Percentiles rank a stretch among this genome's conserved stretches.
These are phyloP conservation scores for Zasmidium cellare DNA, from an alignment of 2,329 filamentous ascomycete genomes.

Conservation along the genomic window DNA sequence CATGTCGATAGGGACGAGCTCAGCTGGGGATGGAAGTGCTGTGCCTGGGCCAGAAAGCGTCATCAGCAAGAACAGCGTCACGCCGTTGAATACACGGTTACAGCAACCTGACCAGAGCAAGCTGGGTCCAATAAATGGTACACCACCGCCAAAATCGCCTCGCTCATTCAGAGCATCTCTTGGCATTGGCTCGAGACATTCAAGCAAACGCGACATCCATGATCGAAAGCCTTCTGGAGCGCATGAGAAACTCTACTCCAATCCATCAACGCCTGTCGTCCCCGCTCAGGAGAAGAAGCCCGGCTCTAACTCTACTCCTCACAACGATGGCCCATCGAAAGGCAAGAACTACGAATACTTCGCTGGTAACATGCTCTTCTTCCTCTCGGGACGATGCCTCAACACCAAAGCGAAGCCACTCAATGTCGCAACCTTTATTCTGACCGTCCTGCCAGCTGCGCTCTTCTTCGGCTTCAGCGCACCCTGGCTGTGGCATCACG, in stretches of 20 bases:
- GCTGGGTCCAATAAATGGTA: background rate
- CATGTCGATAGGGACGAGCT: slow-evolving; percentile 63
- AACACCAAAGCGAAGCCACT: slow-evolving; percentile 81
- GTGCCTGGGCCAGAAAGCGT: slow-evolving; percentile 42
- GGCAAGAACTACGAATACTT: slow-evolving; percentile 90
- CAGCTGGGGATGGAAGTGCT: slow-evolving; percentile 7
- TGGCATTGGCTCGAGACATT: slow-evolving; percentile 24
- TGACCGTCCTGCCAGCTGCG: slow-evolving; percentile 74
- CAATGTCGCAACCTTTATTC: slow-evolving; percentile 79
- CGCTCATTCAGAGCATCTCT: slow-evolving; percentile 29
- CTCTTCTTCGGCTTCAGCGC: slow-evolving; percentile 87
- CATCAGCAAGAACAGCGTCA: slow-evolving; percentile 74
- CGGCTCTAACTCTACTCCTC: background rate
- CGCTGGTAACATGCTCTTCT: slow-evolving; percentile 89
- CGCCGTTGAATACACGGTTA: slow-evolving; percentile 55
- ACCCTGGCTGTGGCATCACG: slow-evolving; percentile 79
- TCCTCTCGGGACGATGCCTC: slow-evolving; percentile 78
- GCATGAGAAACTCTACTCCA: slow-evolving; percentile 72
- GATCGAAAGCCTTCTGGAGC: slow-evolving; percentile 21
- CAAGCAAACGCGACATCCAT: slow-evolving; percentile 18
- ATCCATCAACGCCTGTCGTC: slow-evolving; percentile 66
- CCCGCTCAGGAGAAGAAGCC: slow-evolving; percentile 20
- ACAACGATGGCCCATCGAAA: slow-evolving; percentile 1
- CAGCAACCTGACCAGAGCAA: slow-evolving; percentile 10
- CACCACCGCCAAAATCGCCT: slow-evolving; percentile 29